Conservation (phyloP, 768 basidiomycete genomes). For the Peribolospora kevripleyi region DNA sequence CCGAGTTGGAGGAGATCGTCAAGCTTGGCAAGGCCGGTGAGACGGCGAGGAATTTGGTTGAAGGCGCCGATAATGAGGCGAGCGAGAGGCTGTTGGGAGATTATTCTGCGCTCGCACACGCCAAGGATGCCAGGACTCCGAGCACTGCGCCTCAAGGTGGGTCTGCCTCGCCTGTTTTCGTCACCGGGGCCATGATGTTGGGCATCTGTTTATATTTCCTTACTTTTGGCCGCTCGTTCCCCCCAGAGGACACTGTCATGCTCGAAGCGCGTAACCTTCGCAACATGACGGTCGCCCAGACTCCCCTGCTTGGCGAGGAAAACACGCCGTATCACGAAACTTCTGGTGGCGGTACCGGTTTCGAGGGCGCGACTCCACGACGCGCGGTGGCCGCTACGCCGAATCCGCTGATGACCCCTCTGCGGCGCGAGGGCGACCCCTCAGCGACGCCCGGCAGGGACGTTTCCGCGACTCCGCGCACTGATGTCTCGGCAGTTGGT, state of each 20-base stretch:
- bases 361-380: conserved; percentile 82
- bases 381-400: conserved; percentile 79
- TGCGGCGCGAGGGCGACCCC: conserved; percentile 25
- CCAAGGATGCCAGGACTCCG: conserved; percentile 79
- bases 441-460: conserved; percentile 24
- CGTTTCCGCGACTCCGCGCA: conserved; percentile 29
- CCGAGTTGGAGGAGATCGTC: conserved; percentile 88
- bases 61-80: conserved; percentile 45
- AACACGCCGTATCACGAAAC: conserved; percentile 71
- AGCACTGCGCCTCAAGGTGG: conserved; percentile 77
- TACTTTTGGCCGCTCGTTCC: background rate
- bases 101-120: conserved; percentile 69
- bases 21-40: conserved; percentile 90
- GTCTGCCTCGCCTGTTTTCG: conserved; percentile 18
- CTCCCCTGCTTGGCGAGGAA: conserved; percentile 84
- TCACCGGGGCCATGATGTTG: background rate
- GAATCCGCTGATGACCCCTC: conserved; percentile 78
- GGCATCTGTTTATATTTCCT: background rate
- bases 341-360: conserved; percentile 63
- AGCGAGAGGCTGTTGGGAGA: conserved; percentile 70
- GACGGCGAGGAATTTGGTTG: conserved; percentile 60
- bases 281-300: conserved; percentile 77
- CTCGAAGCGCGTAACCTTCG: conserved; percentile 85
- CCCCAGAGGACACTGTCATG: conserved; percentile 76
- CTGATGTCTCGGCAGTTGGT: conserved; percentile 20